Base-by-base conservation (phyloP, 208 protist genomes). In the Trypanosoma vivax region DNA sequence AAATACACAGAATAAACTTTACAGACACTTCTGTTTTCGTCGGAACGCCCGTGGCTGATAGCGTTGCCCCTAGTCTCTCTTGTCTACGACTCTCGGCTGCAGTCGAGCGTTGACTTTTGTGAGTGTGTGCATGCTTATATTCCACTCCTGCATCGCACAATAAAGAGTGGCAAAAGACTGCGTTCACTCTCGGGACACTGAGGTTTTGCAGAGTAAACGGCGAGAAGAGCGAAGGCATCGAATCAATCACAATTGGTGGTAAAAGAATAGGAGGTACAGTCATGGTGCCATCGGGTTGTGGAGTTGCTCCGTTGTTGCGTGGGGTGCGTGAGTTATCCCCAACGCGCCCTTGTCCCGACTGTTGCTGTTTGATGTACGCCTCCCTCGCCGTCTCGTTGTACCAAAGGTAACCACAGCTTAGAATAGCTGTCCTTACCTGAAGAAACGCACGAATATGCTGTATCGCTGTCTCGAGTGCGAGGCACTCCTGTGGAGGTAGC, bases 361-460 rank as follows among this genome's bases (percentile, higher is more conserved):
- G 21, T 48, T 41, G 50, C 48, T 70, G 48, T 46, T 61, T 57
- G 18, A 75, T 31, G 23, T 60, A 18, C n/a, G 57, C 62, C 3
- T 68, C 70, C 1, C 76, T 64, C 10, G 55, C 50, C 0, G 58
- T 54, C 11, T 83, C 80, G n/a, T 45, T 41, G 64, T 92, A 88
- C 67, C 84, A 92, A 19, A 87, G 50, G 55, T 92, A 88, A 6
- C 66, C 75, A 64, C 70, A 86, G 62, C 69, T 83, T 0, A 70
- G 51, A 10, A 75, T 65, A 1, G 77, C 65, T 18, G 75, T 81
- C 27, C 72, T 61, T 24, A 50, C 31, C 56, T 92, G 84, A 41
- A 92, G 60, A 64, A 78, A 77, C 9, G 55, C 18, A 30, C 65
- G 73, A 35, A 88, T 34, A 39, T 85, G 66, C 46, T 65, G 63